Percentiles rank a stretch among this genome's conserved stretches.
phyloP scores from a whole-genome alignment of 192 early-diverging fungal species.

The Lunasporangiospora selenospora region DNA sequence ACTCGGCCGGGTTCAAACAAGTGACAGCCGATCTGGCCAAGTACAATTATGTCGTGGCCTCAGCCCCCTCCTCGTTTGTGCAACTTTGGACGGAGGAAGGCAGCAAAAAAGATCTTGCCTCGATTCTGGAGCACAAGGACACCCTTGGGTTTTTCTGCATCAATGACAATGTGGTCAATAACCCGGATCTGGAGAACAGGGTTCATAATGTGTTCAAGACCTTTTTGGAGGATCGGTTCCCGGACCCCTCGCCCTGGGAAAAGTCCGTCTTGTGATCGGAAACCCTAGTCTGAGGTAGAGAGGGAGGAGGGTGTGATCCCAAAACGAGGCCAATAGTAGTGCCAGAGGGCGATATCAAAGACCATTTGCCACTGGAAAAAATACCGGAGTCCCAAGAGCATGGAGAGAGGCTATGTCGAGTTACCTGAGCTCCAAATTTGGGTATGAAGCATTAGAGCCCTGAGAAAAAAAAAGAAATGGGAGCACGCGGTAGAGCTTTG shows the following conservation, averaged over 20 bases:
- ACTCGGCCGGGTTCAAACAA: slow-evolving; percentile 1
- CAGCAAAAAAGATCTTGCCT: neutral
- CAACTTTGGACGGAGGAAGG: neutral
- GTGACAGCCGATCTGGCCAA: slow-evolving; percentile 21
- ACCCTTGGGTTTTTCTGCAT: slow-evolving; percentile 27
- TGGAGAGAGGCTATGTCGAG: too few relatives aligned
- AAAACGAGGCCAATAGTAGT: too few relatives aligned
- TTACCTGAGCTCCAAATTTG: too few relatives aligned
- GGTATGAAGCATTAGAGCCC: too few relatives aligned
- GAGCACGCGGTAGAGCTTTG: too few relatives aligned
- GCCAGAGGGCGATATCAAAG: too few relatives aligned
- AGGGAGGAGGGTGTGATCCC: too few relatives aligned
- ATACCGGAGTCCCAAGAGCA: too few relatives aligned
- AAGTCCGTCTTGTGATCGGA: slow-evolving; percentile 4
- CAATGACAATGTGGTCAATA: slow-evolving; percentile 23
- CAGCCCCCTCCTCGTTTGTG: slow-evolving; percentile 18
- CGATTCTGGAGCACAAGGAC: slow-evolving; percentile 2
- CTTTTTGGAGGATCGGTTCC: slow-evolving; percentile 23
- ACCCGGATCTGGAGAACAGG: neutral
- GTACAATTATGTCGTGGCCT: slow-evolving; percentile 34
- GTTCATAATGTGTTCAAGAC: slow-evolving; percentile 9
- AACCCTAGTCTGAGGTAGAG: too few relatives aligned
- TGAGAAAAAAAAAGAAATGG: too few relatives aligned
- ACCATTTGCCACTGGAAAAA: too few relatives aligned
- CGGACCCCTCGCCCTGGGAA: slow-evolving; percentile 36